Evolutionary conservation across 805 yeast species (phyloP).

Genomic region (Alloascoidea africana): DNA sequence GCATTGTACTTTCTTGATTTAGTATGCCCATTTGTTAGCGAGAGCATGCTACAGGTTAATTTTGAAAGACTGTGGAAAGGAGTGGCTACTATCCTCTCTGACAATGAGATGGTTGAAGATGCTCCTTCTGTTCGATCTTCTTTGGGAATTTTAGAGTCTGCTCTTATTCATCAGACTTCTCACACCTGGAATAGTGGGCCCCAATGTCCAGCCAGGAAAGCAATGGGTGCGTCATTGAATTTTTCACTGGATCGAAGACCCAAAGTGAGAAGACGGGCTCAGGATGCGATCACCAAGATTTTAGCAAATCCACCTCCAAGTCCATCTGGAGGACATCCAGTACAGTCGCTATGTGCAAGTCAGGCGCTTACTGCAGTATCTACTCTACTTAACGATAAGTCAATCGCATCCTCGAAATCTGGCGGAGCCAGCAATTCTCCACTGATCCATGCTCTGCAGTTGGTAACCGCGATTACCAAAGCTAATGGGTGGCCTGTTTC

Average conservation of each 20-base stretch:
- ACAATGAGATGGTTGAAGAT: too few relatives aligned
- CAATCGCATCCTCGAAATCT: constrained; percentile 10
- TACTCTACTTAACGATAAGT: constrained; percentile 21
- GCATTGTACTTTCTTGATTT: constrained; percentile 73
- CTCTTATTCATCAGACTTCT: constrained; percentile 67
- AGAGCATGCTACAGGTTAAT: constrained; percentile 50
- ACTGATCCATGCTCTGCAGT: constrained; percentile 63
- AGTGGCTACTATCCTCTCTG: constrained; percentile 60
- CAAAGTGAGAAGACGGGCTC: constrained; percentile 89
- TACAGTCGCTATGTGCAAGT: constrained; percentile 54
- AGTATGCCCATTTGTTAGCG: constrained; percentile 54
- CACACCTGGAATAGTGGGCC: constrained; percentile 48
- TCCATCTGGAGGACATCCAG: constrained; percentile 68
- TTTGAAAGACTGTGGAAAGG: too few relatives aligned
- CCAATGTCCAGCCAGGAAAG: constrained; percentile 49
- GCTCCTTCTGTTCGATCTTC: constrained; percentile 76
- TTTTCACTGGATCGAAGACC: constrained; percentile 82
- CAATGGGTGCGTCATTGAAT: constrained; percentile 62
- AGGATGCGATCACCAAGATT: constrained; percentile 64
- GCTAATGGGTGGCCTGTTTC: constrained; percentile 74
- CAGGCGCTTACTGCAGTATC: constrained; percentile 43
- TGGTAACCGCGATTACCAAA: constrained; percentile 53
- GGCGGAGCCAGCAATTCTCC: constrained; percentile 29
- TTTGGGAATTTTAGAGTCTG: constrained; percentile 70
- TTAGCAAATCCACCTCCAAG: constrained; percentile 59